Base-by-base conservation (phyloP, 1,139 yeast species). In the Waltiozyma sp. region DNA sequence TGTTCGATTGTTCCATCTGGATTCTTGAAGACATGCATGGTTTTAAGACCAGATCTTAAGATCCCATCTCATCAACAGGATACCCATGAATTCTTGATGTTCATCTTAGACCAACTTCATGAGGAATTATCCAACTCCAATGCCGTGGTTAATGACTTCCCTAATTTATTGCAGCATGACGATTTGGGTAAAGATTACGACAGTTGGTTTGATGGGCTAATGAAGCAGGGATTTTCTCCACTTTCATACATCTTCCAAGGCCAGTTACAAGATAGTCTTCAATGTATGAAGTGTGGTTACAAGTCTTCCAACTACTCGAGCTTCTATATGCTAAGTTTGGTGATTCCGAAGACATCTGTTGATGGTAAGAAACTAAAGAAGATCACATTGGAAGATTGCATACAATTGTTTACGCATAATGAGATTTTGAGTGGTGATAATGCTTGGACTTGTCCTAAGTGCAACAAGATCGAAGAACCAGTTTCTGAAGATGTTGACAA, bases 11-110 rank as follows among this genome's bases (percentile, higher is more conserved):
- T 80, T 1, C 87, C 89, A 3, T 70, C 76, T 10, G 75, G 77
- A 42, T 80, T 82, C 52, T 63, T 81, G 37, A 68, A 78, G 45
- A 63, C 72, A 2, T 69, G 84, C 41, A 64, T 77, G 11, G 50
- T 61, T 5, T 55, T 80, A 35, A 76, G 80, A 50, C 87, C 87
- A 0, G 84, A 77, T 50, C 70, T 81, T 43, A 66, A 69, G 49
- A 80, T 82, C 11, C 89, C 89, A 0, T 62, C 69, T 49, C 85
- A 80, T 52, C 93, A 83, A 54, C 91, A 83, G 57, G 93, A 83
- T 59, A 78, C 89, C 2, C 86, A 82, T 47, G 93, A 83, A 52
- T 82, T 81, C 54, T 61, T 83, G 42, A 68, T 81, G 57, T 78
- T 80, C 50, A 54, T 81, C 10, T 61, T 83, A 47, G 89, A 82